Base-by-base conservation (phyloP, 1,139 yeast species). In the Debaryomycetaceae sp. region DNA sequence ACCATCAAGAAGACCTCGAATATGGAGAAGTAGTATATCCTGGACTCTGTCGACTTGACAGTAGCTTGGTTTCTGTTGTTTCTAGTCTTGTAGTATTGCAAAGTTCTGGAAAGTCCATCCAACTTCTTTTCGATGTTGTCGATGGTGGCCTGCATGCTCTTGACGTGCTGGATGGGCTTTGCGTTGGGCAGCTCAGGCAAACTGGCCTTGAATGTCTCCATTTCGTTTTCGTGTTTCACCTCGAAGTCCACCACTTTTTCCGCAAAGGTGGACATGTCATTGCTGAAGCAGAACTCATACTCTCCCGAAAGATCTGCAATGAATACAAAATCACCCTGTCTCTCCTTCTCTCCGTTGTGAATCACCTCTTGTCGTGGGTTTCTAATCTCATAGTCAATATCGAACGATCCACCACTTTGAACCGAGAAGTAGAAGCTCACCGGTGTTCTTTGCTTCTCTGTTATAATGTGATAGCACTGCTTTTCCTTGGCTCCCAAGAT, bases 181-280 rank as follows among this genome's bases (percentile, higher is more conserved):
- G 75, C 66, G 54, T 82, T 81, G 34, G 84, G 84, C 54, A 67
- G 78, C 41, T 72, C 73, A 6, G 96, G 95, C 63, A 87, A 70
- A 44, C 69, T 65, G 6, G 95, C 95, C 57, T 75, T 78, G 63
- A 83, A 78, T 35, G 55, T 52, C 33, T 53, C 54, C 40, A 54
- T 56, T 47, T 79, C 87, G 46, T 76, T 74, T 48, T 81, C 83
- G 46, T 77, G 68, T 46, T 76, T 78, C 58, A 93, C 80, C 62
- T 93, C 97, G 59, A 93, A 87, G 66, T 90, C 97, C 56, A 93
- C 85, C 47, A 86, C 83, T 68, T 91, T 91, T 58, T 87, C 95
- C 42, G 93, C 86, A 62, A 82, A 85, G 3, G 95, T 84, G 6
- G 95, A 84, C 89, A 86, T 84, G 49, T 83, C 87, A 64, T 90